Conservation (phyloP, 768 basidiomycete species). For the Psilocybe cyanescens region DNA sequence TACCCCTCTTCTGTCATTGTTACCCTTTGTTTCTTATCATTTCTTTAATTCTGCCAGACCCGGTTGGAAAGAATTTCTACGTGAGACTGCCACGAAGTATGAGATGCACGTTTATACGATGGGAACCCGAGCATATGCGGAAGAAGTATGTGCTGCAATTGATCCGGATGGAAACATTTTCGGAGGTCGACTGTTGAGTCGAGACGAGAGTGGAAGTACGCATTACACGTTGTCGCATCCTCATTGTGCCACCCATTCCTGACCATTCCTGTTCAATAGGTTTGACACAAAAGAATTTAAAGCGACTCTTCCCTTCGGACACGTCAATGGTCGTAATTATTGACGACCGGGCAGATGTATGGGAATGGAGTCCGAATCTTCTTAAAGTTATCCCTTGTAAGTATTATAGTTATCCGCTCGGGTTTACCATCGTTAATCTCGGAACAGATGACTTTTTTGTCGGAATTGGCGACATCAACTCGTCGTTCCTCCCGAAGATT, state of each 20-base stretch:
- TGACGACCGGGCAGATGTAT: conserved; percentile 97
- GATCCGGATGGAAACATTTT: conserved; percentile 89
- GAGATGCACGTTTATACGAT: conserved; percentile 99
- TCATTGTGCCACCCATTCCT: conserved; percentile 2
- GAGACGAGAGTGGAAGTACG: conserved; percentile 97
- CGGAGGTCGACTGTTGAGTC: conserved; percentile 84
- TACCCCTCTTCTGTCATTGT: conserved; percentile 3
- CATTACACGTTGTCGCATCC: conserved; percentile 16
- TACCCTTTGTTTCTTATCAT: conserved; percentile 11
- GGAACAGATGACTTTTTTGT: conserved; percentile 92
- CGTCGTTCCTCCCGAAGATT: conserved; percentile 86
- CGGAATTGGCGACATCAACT: conserved; percentile 98
- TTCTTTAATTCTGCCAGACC: conserved; percentile 48
- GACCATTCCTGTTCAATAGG: conserved; percentile 46
- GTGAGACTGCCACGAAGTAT: conserved; percentile 73
- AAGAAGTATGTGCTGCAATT: conserved; percentile 91
- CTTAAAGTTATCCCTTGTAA: conserved; percentile 96
- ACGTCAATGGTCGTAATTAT: conserved; percentile 99
- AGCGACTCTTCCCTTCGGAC: conserved; percentile 94
- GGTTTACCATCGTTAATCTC: conserved; percentile 18
- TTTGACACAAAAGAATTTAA: conserved; percentile 89
- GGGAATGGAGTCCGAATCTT: conserved; percentile 97
- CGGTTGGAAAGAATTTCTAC: conserved; percentile 82
- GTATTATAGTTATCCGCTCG: conserved; percentile 16
- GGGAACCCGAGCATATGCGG: conserved; percentile 97